These are phyloP conservation scores for Craterostigma plantagineum DNA, from an alignment of 257 asterid genomes.

Conservation along the genomic window DNA sequence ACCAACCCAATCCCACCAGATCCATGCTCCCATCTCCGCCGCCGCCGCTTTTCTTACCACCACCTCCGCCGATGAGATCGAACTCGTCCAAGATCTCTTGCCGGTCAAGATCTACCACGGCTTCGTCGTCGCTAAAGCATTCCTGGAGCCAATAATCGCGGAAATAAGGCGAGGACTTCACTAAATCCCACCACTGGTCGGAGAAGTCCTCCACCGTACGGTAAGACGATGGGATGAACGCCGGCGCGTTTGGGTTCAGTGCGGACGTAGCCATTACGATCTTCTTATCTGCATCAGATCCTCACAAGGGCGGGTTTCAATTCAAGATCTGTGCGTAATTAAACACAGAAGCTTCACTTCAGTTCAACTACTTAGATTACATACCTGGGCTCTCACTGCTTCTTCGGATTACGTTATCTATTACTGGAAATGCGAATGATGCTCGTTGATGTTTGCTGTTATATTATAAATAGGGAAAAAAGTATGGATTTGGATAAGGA, in stretches of 20 bases:
- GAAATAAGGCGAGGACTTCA: slow-evolving; percentile 55
- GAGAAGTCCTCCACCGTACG: slow-evolving; percentile 73
- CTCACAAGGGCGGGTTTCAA: too few species aligned
- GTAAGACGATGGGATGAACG: slow-evolving; percentile 44
- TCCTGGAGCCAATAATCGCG: slow-evolving; percentile 67
- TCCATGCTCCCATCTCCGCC: slow-evolving; percentile 16
- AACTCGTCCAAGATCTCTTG: too few species aligned
- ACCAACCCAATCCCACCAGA: slow-evolving; percentile 31
- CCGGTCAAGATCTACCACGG: slow-evolving; percentile 1
- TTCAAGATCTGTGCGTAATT: too few species aligned
- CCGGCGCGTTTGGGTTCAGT: slow-evolving; percentile 63
- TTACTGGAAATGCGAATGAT: too few species aligned
- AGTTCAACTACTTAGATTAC: too few species aligned
- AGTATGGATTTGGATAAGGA: too few species aligned
- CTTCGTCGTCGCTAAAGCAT: slow-evolving; percentile 39
- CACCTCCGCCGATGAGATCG: neutral
- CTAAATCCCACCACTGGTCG: slow-evolving; percentile 72
- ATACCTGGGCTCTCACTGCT: too few species aligned
- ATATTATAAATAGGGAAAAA: too few species aligned
- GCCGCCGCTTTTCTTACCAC: neutral
- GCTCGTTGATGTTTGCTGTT: too few species aligned
- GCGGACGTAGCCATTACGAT: slow-evolving; percentile 34
- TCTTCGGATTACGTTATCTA: too few species aligned
- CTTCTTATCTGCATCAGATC: too few species aligned
- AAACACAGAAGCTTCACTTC: too few species aligned